Base-by-base conservation (phyloP, 192 early-diverging fungal species). In the Jimgerdemannia lactiflua region DNA sequence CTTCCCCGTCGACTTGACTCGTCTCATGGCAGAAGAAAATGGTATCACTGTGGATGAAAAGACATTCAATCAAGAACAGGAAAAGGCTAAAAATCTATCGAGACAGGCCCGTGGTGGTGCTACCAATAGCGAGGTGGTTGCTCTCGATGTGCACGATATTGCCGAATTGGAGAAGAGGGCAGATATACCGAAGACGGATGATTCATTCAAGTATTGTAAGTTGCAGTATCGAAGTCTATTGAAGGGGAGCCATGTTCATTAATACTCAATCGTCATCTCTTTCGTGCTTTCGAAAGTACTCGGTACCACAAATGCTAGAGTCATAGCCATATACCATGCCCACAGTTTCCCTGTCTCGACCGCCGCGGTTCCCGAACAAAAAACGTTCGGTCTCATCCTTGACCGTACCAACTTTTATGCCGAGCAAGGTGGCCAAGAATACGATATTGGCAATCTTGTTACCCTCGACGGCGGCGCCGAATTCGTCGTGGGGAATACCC, bases 371-470 rank as follows among this genome's bases (percentile, higher is more conserved):
- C 84, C 89, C 11, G 84, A 78, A 4, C 83, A 81, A 70, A 79
- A 83, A 65, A 84, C 86, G 6, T 93, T 98, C 75, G 98, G 98
- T 67, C 87, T 99, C 40, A 79, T 99, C 40, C 89, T 97, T 73
- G 96, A 99, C 86, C 87, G 91, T 77, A 97, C 98, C 70, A 96
- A 96, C 91, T 96, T 99, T 78, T 99, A 99, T 76, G 96, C 98
- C 39, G 98, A 98, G 84, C 91, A 92, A 75, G 98, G 98, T 84
- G 98, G 98, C 20, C 98, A 99, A 82, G 90, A 93, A 78, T 96
- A 92, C 81, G 98, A 99, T 78, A 93, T 92, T 29, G 98, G 98
- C 44, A 90, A 88, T 70, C 82, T 96, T 69, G 88, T 94, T 64
- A 90, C 94, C 11, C 82, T 93, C n/a, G 96, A 97, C 74, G 91